A percentile compares a stretch with the other conserved stretches of the same genome.
Evolutionary conservation across 192 early-diverging fungal genomes (phyloP).

Genomic region (Gamsiella multidivaricata): DNA sequence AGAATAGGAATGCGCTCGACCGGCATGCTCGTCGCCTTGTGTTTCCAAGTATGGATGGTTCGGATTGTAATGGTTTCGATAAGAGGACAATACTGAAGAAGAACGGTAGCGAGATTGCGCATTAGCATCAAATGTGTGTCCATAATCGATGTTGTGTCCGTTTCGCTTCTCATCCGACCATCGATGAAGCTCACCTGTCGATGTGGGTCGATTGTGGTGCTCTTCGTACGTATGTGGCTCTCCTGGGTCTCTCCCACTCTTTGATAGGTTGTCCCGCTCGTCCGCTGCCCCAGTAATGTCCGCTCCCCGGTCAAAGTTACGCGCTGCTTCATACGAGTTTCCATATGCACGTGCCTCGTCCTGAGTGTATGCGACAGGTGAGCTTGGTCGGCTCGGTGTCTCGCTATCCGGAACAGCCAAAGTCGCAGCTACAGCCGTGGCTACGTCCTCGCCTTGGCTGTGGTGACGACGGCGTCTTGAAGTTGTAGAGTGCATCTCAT

Average conservation of each 20-base stretch:
- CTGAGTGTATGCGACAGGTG: neutral
- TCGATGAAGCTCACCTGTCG: neutral
- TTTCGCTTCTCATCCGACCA: slow-evolving; percentile 1
- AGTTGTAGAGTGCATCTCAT: neutral
- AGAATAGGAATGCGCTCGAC: neutral
- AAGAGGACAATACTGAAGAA: slow-evolving; percentile 12
- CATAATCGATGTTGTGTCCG: neutral
- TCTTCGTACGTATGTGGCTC: slow-evolving; percentile 1
- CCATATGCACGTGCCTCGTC: neutral
- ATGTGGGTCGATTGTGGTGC: neutral
- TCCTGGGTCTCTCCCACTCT: slow-evolving; percentile 10
- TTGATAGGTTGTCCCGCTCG: slow-evolving; percentile 5
- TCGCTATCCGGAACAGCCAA: neutral
- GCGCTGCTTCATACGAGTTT: neutral
- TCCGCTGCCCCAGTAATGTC: neutral
- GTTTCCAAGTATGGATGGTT: neutral
- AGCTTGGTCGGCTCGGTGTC: neutral
- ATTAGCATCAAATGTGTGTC: neutral
- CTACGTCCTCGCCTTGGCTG: neutral
- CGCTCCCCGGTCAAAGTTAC: neutral
- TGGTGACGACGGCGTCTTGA: neutral
- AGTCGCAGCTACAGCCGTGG: neutral
- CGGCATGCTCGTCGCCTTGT: neutral
- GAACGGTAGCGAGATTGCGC: slow-evolving; percentile 7
- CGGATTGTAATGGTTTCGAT: neutral